Evolutionary conservation across 192 early-diverging fungal species (phyloP).

Genomic region (Pilaira anomala): DNA sequence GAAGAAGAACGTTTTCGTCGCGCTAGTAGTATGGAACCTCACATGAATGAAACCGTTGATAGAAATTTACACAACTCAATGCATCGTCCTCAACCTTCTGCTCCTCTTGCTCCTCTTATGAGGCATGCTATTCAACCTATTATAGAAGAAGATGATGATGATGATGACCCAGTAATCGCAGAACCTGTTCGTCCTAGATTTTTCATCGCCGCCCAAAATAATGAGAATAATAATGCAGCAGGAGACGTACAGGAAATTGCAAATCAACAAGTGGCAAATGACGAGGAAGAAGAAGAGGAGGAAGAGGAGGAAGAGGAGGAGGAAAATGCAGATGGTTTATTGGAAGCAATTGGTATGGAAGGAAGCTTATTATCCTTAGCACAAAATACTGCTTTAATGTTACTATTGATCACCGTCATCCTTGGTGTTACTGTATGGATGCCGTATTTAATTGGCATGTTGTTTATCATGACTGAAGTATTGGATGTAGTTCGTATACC

Average conservation of each 20-base stretch:
- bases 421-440: conserved; percentile 66
- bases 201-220: background rate
- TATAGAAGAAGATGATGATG: background rate
- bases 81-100: background rate
- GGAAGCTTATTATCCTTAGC: conserved; percentile 71
- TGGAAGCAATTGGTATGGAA: conserved; percentile 85
- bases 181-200: background rate
- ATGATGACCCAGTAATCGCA: no score
- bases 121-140: background rate
- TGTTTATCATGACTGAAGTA: conserved; percentile 23
- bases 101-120: background rate
- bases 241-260: background rate
- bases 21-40: no score
- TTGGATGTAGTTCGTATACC: background rate
- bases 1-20: no score
- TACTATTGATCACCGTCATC: conserved; percentile 67
- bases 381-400: conserved; percentile 79
- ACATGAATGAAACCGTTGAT: background rate
- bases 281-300: conserved; percentile 14
- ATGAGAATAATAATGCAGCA: no score
- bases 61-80: background rate
- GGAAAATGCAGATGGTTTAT: conserved; percentile 62
- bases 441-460: conserved; percentile 63
- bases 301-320: conserved; percentile 47
- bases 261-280: background rate